Percentiles rank a stretch among this genome's conserved stretches.
Conservation (phyloP, 2,329 filamentous ascomycete genomes). For the Akanthomyces uredinophilus region DNA sequence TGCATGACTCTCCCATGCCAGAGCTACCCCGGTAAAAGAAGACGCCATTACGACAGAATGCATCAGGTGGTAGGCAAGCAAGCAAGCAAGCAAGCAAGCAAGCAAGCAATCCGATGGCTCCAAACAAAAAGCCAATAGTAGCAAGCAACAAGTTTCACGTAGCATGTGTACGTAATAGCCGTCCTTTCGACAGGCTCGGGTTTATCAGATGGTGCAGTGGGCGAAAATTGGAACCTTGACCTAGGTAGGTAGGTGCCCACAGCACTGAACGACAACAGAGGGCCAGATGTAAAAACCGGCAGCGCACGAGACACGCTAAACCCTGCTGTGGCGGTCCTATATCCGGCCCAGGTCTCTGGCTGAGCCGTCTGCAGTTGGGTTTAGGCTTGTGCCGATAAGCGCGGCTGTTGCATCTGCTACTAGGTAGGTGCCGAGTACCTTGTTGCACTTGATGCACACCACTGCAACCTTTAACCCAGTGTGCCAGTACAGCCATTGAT, state of each 20-base stretch:
- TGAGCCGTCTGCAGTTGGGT: background rate
- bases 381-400: too few relatives aligned
- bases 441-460: too few relatives aligned
- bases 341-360: background rate
- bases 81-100: background rate
- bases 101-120: background rate
- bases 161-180: slow-evolving; percentile 12
- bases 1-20: too few relatives aligned
- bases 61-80: background rate
- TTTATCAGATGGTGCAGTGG: slow-evolving; percentile 10
- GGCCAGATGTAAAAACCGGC: background rate
- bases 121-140: background rate
- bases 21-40: background rate
- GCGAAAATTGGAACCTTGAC: background rate
- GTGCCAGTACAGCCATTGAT: background rate
- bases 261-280: background rate
- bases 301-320: background rate
- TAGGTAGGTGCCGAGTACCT: too few relatives aligned
- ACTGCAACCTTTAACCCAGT: background rate
- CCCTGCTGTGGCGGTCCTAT: background rate
- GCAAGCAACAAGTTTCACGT: background rate
- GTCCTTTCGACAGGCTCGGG: background rate
- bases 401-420: too few relatives aligned
- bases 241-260: background rate
- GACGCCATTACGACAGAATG: background rate